Conservation (phyloP, 345 rosid genomes). For the Lumnitzera littorea region DNA sequence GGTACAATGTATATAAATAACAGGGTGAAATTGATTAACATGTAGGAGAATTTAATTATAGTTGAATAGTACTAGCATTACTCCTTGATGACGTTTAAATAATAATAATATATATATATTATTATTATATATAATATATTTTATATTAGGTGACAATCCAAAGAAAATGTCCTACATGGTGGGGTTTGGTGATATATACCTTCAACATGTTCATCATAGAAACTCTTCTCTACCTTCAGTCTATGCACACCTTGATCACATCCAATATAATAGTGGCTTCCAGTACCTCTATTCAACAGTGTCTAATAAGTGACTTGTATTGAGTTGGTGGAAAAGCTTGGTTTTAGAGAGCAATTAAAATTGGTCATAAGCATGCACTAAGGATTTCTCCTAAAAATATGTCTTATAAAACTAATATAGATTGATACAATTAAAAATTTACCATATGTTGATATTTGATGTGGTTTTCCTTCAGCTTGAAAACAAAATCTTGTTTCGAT, state of each 20-base stretch:
- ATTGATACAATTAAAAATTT: background rate
- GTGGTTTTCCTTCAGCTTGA: constrained; percentile 36
- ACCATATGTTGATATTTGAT: constrained; percentile 63
- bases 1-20: too few relatives aligned
- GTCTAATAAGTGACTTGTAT: constrained; percentile 41
- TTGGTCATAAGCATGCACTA: constrained; percentile 57
- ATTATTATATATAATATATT: too few relatives aligned
- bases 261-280: constrained; percentile 45
- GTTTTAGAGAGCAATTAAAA: constrained; percentile 31
- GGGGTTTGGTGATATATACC: constrained; percentile 66
- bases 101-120: too few relatives aligned
- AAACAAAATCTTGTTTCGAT: constrained; percentile 4
- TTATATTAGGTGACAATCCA: constrained; percentile 64
- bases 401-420: constrained; percentile 29
- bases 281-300: constrained; percentile 41
- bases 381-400: constrained; percentile 76
- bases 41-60: too few relatives aligned
- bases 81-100: too few relatives aligned
- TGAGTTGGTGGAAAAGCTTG: constrained; percentile 23
- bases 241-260: constrained; percentile 33
- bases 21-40: too few relatives aligned
- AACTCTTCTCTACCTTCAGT: constrained; percentile 76
- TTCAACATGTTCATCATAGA: constrained; percentile 77
- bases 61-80: background rate
- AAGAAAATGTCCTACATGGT: constrained; percentile 81